Evolutionary conservation across 345 rosid genomes (phyloP).

Genomic region (Corchorus capsularis): DNA sequence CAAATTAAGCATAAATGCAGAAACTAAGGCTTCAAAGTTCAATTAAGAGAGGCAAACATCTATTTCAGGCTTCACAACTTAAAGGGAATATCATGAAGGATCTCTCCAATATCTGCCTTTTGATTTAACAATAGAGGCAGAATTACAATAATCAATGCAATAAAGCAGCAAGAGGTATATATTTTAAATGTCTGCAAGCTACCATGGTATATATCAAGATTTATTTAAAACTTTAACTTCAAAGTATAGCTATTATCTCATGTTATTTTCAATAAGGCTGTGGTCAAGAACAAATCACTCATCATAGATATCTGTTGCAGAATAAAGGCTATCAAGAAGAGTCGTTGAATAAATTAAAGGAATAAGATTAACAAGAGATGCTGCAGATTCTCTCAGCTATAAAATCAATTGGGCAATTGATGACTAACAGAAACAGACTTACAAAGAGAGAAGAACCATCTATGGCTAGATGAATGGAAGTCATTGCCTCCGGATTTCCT

Average conservation of each 20-base stretch:
- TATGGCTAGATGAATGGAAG: slow-evolving; percentile 67
- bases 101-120: no score
- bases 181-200: not conserved
- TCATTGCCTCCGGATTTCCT: slow-evolving; percentile 60
- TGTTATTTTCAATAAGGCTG: not conserved
- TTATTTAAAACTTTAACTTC: not conserved
- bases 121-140: not conserved
- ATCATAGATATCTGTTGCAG: not conserved
- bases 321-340: slow-evolving; percentile 8
- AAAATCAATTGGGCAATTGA: slow-evolving; percentile 4
- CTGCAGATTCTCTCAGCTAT: slow-evolving; percentile 6
- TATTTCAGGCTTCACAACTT: not conserved
- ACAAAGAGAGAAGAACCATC: slow-evolving; percentile 81
- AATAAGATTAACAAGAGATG: slow-evolving; percentile 11
- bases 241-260: not conserved
- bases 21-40: not conserved
- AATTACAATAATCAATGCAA: not conserved
- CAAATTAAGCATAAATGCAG: not conserved
- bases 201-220: not conserved
- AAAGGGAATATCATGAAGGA: not conserved
- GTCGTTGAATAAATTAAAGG: not conserved
- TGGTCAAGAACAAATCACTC: not conserved
- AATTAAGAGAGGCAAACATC: not conserved
- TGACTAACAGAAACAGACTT: slow-evolving; percentile 35
- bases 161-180: not conserved